These are phyloP conservation scores for Tylopilus balloui DNA, from an alignment of 768 basidiomycete species.

Conservation along the genomic window DNA sequence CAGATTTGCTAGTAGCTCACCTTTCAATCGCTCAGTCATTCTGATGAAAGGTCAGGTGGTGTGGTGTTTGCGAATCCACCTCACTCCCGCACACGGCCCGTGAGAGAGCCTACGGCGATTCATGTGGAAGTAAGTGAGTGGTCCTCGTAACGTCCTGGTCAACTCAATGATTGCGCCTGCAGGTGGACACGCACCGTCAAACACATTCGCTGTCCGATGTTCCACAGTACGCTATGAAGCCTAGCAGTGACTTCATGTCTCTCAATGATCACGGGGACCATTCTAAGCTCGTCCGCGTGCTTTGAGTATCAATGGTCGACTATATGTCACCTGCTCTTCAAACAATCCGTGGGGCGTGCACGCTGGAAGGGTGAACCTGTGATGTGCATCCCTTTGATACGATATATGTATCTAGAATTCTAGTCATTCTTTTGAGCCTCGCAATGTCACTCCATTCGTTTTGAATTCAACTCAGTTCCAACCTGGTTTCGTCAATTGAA, in stretches of 20 bases:
- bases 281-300: slow-evolving; percentile 9
- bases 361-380: background rate
- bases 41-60: slow-evolving; percentile 17
- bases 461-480: too few relatives aligned
- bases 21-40: slow-evolving; percentile 12
- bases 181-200: slow-evolving; percentile 31
- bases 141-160: background rate
- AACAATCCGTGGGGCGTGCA: background rate
- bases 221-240: slow-evolving; percentile 22
- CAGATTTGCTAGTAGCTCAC: background rate
- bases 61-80: slow-evolving; percentile 15
- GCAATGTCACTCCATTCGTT: background rate
- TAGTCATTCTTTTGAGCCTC: slow-evolving; percentile 10
- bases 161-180: slow-evolving; percentile 1
- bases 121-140: slow-evolving; percentile 33
- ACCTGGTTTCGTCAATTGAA: too few relatives aligned
- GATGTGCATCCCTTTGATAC: background rate
- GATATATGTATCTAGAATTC: background rate
- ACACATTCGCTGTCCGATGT: slow-evolving; percentile 23
- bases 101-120: slow-evolving; percentile 21
- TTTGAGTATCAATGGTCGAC: slow-evolving; percentile 6
- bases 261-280: slow-evolving; percentile 21
- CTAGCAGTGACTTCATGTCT: slow-evolving; percentile 21
- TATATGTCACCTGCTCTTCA: too few relatives aligned
- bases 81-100: slow-evolving; percentile 14